These are phyloP conservation scores for Rhodotorula sp. DNA, from an alignment of 1,284 basidiomycete species.

Conservation along the genomic window DNA sequence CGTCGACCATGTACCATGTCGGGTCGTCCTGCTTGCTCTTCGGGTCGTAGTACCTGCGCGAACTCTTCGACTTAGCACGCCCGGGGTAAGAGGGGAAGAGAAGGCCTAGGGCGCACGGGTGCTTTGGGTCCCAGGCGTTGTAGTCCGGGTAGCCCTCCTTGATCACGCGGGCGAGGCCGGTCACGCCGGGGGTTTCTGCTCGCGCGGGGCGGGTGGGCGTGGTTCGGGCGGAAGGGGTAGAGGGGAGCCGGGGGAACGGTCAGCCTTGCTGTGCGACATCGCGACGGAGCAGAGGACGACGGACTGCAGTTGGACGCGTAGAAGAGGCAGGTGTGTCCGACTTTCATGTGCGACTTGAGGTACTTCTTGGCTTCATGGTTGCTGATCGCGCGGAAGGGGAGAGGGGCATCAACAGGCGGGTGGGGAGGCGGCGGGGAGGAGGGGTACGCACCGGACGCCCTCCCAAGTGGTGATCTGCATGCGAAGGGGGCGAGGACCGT, in stretches of 20 bases:
- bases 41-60: constrained; percentile 72
- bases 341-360: constrained; percentile 81
- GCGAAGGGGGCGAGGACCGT: background rate
- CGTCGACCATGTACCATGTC: constrained; percentile 76
- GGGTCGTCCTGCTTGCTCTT: constrained; percentile 76
- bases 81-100: background rate
- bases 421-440: background rate
- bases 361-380: constrained; percentile 89
- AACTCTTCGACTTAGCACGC: no score
- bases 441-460: constrained; percentile 47
- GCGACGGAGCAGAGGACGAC: background rate
- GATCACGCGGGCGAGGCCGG: constrained; percentile 77
- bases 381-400: constrained; percentile 49
- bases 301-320: constrained; percentile 88
- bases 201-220: background rate
- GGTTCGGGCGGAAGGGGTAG: background rate
- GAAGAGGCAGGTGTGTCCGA: constrained; percentile 68
- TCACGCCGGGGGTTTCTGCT: constrained; percentile 63
- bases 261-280: background rate
- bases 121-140: constrained; percentile 83
- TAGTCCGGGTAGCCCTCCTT: constrained; percentile 87
- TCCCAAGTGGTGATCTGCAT: constrained; percentile 31
- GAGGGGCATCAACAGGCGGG: background rate
- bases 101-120: constrained; percentile 34
- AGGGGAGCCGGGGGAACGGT: no score